Evolutionary conservation across 2,329 filamentous ascomycete species (phyloP), one percentile per base, ranked within the genome.

Genomic region (Fusarium phyllophilum): DNA sequence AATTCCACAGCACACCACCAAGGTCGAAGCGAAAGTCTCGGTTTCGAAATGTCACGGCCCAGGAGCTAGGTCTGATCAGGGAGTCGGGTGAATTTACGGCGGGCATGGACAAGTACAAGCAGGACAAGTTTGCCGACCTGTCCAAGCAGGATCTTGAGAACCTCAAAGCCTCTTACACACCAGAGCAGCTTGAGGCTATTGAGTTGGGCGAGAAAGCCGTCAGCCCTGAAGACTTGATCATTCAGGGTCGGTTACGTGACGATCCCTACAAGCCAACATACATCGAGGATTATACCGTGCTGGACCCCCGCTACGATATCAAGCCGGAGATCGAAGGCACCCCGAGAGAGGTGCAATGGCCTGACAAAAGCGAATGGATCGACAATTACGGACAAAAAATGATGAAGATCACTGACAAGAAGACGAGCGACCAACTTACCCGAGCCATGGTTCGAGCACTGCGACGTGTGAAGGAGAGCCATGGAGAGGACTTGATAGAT

Each of bases 161-260:
- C 26, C 86, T 97, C 66, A 83, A 83, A 66, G 84, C 89, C 79
- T 89, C 89, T 77, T 98, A 97, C 86, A 93, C 94, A 1, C 88
- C 91, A 22, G 90, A 92, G 81, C 96, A 98, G 85, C 87, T 97
- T 76, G 90, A 90, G 63, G 94, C 95, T 65, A 90, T 98, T 80
- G 88, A 93, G 83, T 93, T 93, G 54, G 95, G 92, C 77, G 95
- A 98, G 83, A 85, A 88, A 70, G 90, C 93, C 75, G 91, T 98
- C 81, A 88, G 93, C 79, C 85, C 92, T 15, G 86, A 90, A 74
- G 94, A 98, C 82, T 81, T 98, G 80, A 87, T 92, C 46, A 86
- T 90, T 39, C 93, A 96, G 83, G 93, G 92, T 74, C 87, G 90
- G 48, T 82, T 93, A 76, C 91, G 94, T 70, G 87, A 85, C 62